Conservation (phyloP, 352 stramenopile species). For the Blastocystis sp. region DNA sequence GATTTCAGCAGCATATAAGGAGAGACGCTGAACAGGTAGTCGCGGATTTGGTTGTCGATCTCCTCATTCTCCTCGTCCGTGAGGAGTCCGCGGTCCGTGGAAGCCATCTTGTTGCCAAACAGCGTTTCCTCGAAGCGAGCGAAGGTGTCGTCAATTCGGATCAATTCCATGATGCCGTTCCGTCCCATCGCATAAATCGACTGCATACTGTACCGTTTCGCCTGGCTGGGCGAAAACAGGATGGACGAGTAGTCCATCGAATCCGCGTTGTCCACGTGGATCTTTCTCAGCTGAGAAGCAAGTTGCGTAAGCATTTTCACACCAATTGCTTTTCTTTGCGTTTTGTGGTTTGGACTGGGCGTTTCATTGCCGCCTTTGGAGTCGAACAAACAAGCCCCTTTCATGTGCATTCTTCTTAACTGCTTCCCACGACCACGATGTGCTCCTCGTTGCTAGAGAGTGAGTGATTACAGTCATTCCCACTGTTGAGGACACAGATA, state of each 20-base stretch:
- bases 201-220: constrained; percentile 10
- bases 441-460: background rate
- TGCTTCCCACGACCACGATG: background rate
- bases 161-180: constrained; percentile 69
- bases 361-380: background rate
- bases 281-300: constrained; percentile 50
- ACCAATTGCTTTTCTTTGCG: background rate
- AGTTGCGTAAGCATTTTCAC: constrained; percentile 54
- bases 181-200: constrained; percentile 60
- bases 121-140: constrained; percentile 51
- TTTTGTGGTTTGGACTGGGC: background rate
- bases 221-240: constrained; percentile 53
- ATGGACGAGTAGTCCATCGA: constrained; percentile 61
- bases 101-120: constrained; percentile 63
- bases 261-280: constrained; percentile 38
- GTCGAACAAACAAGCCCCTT: background rate
- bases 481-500: constrained; percentile 44
- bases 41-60: constrained; percentile 35
- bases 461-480: background rate
- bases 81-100: background rate
- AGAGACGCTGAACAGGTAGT: constrained; percentile 65
- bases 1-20: constrained; percentile 67
- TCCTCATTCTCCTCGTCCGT: constrained; percentile 47
- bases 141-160: constrained; percentile 49
- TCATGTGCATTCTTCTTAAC: background rate